Evolutionary conservation across 2,329 filamentous ascomycete species (phyloP), one percentile per base, ranked within the genome.

Genomic region (Penicillium expansum): DNA sequence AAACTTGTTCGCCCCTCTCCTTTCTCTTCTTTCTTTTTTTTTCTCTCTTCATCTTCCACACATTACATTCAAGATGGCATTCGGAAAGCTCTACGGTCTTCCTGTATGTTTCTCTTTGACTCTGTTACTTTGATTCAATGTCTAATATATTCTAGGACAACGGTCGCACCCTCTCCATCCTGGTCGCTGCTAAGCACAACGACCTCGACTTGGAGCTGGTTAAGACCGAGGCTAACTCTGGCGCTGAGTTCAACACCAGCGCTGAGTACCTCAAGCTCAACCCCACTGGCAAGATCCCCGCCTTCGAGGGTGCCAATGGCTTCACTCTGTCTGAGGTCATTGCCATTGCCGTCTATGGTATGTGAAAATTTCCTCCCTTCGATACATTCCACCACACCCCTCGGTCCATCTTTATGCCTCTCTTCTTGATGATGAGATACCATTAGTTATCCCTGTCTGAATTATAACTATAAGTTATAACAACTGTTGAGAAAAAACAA

Each of bases 401-500:
- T 45, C 30, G 33, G 18, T 48, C 49, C 51, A 51, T 43, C 8
- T 37, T 50, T 42, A n/a, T 41, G 52, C 44, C 56, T 50, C 47
- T 51, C 35, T 27, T 61, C 67, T 69, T 65, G 68, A 79, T 86
- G 83, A 91, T 90, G 91, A 93, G 85, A 87, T 89, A 83, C 82
- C 80, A 85, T 83, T 89, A 94, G 91, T 96, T 96, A 96, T 96
- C 91, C 93, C 93, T 97, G 91, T 90, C 93, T 94, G 90, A 97
- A 95, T 78, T 80, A 80, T 76, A 79, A 45, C 77, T 96, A 92
- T 96, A 92, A 24, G 92, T 45, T 45, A 47, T 32, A 32, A 33
- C 18, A 79, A 48, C 77, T 97, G 92, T 96, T 92, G 92, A 96
- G 85, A 72, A 71, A 43, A 57, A 35, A 67, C 62, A 86, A 78